These are phyloP conservation scores for Brassica incana DNA, from an alignment of 345 rosid genomes.

Conservation along the genomic window DNA sequence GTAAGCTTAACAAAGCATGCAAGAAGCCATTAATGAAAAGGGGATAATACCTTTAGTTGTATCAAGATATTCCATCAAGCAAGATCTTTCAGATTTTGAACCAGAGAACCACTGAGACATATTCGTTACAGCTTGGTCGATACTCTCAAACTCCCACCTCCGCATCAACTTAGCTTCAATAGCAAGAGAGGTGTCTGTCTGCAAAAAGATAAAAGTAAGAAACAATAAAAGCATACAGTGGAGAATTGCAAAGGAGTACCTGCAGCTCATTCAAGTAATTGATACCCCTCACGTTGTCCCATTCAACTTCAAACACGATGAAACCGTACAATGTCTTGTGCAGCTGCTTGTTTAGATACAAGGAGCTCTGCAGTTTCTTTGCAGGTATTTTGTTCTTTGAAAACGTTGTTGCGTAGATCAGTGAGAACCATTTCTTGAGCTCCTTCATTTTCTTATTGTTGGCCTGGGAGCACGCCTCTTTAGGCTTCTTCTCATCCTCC, in stretches of 20 bases:
- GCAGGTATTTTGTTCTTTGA: constrained; percentile 70
- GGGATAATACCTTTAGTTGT: constrained; percentile 51
- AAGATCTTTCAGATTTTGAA: constrained; percentile 50
- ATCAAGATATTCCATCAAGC: constrained; percentile 59
- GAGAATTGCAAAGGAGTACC: constrained; percentile 50
- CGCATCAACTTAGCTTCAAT: constrained; percentile 83
- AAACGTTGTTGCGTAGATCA: constrained; percentile 60
- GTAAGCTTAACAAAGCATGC: not conserved
- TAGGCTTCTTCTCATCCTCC: constrained; percentile 44
- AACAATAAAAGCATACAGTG: constrained; percentile 8
- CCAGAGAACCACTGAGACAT: constrained; percentile 87
- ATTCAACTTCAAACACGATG: constrained; percentile 85
- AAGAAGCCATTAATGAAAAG: not conserved
- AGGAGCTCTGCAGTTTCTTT: constrained; percentile 62
- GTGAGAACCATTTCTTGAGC: constrained; percentile 63
- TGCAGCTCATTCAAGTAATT: constrained; percentile 91
- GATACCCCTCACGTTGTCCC: constrained; percentile 83
- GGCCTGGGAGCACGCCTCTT: constrained; percentile 42
- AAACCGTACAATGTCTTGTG: constrained; percentile 82
- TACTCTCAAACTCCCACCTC: constrained; percentile 98
- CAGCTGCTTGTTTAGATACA: constrained; percentile 63
- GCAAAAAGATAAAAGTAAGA: constrained; percentile 39
- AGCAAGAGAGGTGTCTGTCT: constrained; percentile 96
- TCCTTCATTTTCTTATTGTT: constrained; percentile 40
- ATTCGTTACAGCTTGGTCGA: constrained; percentile 64